These are phyloP conservation scores for Sphagnurus paluster DNA, from an alignment of 1,284 basidiomycete species.

Conservation along the genomic window DNA sequence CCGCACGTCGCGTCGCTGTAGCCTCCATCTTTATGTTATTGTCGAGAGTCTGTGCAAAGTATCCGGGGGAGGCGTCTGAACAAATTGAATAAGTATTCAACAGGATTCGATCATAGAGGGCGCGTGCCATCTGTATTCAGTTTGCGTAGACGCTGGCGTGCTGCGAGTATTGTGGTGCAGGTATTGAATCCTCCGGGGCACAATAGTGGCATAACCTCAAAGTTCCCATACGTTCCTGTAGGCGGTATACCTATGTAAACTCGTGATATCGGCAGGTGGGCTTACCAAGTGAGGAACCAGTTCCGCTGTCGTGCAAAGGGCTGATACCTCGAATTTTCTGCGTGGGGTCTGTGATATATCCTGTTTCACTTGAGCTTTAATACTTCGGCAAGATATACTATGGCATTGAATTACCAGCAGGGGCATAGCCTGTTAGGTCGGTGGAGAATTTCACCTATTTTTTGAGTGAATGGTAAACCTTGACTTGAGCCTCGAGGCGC, in stretches of 20 bases:
- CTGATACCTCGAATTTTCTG: constrained; percentile 61
- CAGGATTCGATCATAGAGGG: background rate
- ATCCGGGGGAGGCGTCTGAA: constrained; percentile 67
- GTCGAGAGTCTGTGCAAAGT: constrained; percentile 55
- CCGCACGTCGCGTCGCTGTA: constrained; percentile 66
- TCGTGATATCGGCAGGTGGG: too few species aligned
- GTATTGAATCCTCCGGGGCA: constrained; percentile 63
- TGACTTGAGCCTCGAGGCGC: background rate
- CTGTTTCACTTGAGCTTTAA: constrained; percentile 29
- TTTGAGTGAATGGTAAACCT: background rate
- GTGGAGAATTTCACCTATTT: constrained; percentile 64
- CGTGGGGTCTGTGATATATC: constrained; percentile 59
- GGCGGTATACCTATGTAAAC: too few species aligned
- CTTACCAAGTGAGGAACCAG: constrained; percentile 64
- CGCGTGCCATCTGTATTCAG: constrained; percentile 57
- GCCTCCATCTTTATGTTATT: constrained; percentile 67
- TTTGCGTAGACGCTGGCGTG: constrained; percentile 58
- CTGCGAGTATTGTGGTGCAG: constrained; percentile 56
- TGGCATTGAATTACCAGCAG: too few species aligned
- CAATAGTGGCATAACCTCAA: constrained; percentile 67
- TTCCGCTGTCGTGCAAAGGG: constrained; percentile 68
- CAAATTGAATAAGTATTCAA: background rate
- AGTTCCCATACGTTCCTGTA: constrained; percentile 65
- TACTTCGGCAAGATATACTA: too few species aligned
- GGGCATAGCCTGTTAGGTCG: constrained; percentile 71